phyloP scores from a whole-genome alignment of 2,329 filamentous ascomycete species.

The Lecanosticta acicola region DNA sequence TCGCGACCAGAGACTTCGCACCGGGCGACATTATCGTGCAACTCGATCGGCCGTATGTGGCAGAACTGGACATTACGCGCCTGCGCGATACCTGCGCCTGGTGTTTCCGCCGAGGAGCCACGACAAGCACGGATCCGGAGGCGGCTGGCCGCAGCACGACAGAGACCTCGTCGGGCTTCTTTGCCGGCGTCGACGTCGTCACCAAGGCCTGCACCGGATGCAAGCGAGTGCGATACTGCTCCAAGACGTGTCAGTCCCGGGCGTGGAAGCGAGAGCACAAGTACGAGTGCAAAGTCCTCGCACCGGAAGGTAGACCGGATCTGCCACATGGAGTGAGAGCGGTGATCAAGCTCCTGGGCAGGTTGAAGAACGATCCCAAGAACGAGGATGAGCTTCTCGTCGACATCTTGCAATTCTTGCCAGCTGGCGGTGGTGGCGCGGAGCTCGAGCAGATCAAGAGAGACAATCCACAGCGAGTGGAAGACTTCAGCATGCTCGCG shows the following conservation, averaged over 20 bases:
- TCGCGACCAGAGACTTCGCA: conserved; percentile 46
- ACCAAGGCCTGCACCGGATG: conserved; percentile 56
- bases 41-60: conserved; percentile 49
- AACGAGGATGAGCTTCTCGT: conserved; percentile 21
- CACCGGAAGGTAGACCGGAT: conserved; percentile 33
- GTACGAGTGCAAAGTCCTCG: conserved; percentile 53
- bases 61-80: conserved; percentile 49
- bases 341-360: conserved; percentile 47
- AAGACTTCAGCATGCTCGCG: conserved; percentile 49
- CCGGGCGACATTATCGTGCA: conserved; percentile 46
- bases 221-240: conserved; percentile 54
- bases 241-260: conserved; percentile 54
- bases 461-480: conserved; percentile 38
- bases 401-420: conserved; percentile 24
- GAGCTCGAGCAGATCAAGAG: conserved; percentile 47
- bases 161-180: conserved; percentile 29
- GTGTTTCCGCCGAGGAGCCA: conserved; percentile 41
- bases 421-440: conserved; percentile 23
- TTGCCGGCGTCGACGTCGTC: conserved; percentile 17
- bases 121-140: conserved; percentile 16
- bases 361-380: conserved; percentile 22
- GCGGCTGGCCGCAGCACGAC: conserved; percentile 16
- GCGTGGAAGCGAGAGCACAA: conserved; percentile 58
- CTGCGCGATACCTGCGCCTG: conserved; percentile 52
- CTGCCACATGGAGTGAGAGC: conserved; percentile 54